Evolutionary conservation across 805 yeast species (phyloP).

Genomic region (Starmerella floricola): DNA sequence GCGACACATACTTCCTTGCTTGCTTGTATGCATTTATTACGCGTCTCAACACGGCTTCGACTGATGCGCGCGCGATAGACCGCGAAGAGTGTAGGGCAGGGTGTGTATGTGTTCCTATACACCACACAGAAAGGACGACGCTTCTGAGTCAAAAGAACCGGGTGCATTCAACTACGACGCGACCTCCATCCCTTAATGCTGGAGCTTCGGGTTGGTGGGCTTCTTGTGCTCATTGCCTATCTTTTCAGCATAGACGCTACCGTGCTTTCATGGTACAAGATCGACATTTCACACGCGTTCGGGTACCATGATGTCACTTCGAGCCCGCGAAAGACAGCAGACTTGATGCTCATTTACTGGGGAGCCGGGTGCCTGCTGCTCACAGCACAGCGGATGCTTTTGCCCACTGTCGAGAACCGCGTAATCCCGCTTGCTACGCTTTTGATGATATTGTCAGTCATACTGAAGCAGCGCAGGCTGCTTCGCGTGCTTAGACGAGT

Average conservation of each 20-base stretch:
- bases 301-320: conserved; percentile 8
- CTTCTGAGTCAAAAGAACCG: no score
- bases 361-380: conserved; percentile 6
- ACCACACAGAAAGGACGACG: no score
- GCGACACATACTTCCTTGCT: no score
- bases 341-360: conserved; percentile 1
- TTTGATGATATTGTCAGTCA: conserved; percentile 28
- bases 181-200: no score
- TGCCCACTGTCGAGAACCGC: conserved; percentile 10
- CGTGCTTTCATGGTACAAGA: conserved; percentile 7
- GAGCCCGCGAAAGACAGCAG: conserved; percentile 7
- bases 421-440: conserved; percentile 34
- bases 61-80: no score
- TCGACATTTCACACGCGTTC: conserved; percentile 8
- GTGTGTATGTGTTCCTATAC: no score
- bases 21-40: no score
- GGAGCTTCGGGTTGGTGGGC: conserved; percentile 18
- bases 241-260: conserved; percentile 9
- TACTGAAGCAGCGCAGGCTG: conserved; percentile 36
- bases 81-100: no score
- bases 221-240: conserved; percentile 13
- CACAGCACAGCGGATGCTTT: neutral
- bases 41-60: no score
- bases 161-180: no score
- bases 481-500: conserved; percentile 37